Conservation (phyloP, 2,329 filamentous ascomycete genomes). For the Cercospora canescens region DNA sequence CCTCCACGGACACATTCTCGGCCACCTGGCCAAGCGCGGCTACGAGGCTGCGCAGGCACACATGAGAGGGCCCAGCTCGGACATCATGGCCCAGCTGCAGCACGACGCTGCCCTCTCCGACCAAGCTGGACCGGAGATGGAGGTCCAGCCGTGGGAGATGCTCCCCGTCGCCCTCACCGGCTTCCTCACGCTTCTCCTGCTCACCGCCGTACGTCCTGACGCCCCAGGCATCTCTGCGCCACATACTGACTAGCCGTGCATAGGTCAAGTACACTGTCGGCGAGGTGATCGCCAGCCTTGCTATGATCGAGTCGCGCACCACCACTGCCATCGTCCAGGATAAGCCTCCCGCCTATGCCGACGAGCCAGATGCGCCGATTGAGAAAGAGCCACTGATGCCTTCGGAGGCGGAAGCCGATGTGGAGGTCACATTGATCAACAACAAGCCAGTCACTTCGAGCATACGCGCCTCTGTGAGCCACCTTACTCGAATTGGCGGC, state of each 20-base stretch:
- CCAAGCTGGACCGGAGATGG: conserved; percentile 25
- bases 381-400: conserved; percentile 38
- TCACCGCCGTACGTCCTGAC: conserved; percentile 41
- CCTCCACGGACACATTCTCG: conserved; percentile 32
- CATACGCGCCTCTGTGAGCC: conserved; percentile 58
- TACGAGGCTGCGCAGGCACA: conserved; percentile 32
- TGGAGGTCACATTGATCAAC: conserved; percentile 48
- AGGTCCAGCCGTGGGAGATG: conserved; percentile 30
- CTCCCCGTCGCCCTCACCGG: conserved; percentile 37
- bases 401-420: conserved; percentile 40
- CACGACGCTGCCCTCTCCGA: conserved; percentile 34
- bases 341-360: conserved; percentile 48
- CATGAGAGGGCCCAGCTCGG: conserved; percentile 14
- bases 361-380: conserved; percentile 50
- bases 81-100: conserved; percentile 28
- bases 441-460: conserved; percentile 62
- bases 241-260: conserved; percentile 5
- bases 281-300: conserved; percentile 60
- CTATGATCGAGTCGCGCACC: conserved; percentile 63
- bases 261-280: conserved; percentile 58
- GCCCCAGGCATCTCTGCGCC: conserved; percentile 1
- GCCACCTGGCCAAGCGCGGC: conserved; percentile 37
- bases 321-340: conserved; percentile 48
- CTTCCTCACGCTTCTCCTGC: conserved; percentile 42
- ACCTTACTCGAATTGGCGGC: conserved; percentile 39